These are phyloP conservation scores for Fusarium beomiforme DNA, from an alignment of 2,329 filamentous ascomycete species.

Conservation along the genomic window DNA sequence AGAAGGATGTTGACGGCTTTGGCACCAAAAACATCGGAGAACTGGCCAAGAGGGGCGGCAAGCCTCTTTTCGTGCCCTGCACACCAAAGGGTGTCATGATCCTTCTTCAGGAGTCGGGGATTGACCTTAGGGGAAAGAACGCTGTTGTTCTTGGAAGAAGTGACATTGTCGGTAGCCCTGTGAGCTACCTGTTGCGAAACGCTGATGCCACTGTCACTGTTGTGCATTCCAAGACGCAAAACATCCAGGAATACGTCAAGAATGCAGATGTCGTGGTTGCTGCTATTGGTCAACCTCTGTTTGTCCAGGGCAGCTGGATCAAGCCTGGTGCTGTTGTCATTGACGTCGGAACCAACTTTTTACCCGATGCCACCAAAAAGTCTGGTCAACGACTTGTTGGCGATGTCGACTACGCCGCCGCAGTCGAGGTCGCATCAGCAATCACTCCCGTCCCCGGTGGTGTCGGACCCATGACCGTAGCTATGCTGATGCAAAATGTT, in stretches of 20 bases:
- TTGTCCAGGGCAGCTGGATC: conserved; percentile 94
- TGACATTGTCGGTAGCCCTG: conserved; percentile 96
- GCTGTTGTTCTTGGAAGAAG: conserved; percentile 94
- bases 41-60: conserved; percentile 92
- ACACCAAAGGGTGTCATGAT: conserved; percentile 98
- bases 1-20: conserved; percentile 99
- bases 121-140: conserved; percentile 88
- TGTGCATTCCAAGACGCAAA: conserved; percentile 88
- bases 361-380: conserved; percentile 88
- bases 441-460: conserved; percentile 97
- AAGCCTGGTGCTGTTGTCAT: conserved; percentile 96
- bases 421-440: conserved; percentile 84
- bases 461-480: conserved; percentile 98
- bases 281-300: conserved; percentile 86
- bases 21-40: conserved; percentile 95
- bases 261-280: conserved; percentile 89
- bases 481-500: conserved; percentile 97
- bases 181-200: conserved; percentile 94
- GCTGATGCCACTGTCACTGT: conserved; percentile 97
- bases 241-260: conserved; percentile 79
- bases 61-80: conserved; percentile 90
- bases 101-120: conserved; percentile 82
- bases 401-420: conserved; percentile 91
- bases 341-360: conserved; percentile 97
- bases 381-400: conserved; percentile 92